These are phyloP conservation scores for Erythrophleum fordii DNA, from an alignment of 306 rosid species.

Conservation along the genomic window DNA sequence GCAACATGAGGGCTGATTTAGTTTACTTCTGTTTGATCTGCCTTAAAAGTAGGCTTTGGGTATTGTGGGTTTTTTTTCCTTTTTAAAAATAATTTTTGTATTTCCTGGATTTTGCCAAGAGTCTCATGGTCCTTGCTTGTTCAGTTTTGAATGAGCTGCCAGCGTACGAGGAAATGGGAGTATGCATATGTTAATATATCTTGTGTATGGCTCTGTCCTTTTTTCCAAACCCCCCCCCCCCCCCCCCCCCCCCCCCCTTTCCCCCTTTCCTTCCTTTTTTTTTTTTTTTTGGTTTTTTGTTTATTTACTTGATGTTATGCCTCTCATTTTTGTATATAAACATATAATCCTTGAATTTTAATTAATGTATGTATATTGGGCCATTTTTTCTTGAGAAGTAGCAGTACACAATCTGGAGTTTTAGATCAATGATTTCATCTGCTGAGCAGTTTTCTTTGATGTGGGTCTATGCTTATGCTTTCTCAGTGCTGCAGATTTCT, in stretches of 20 bases:
- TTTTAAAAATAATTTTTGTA: constrained; percentile 24
- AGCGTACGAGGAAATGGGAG: constrained; percentile 42
- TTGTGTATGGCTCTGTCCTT: constrained; percentile 36
- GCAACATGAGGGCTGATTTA: constrained; percentile 29
- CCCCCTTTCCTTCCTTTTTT: too few relatives aligned
- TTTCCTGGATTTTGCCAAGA: constrained; percentile 46
- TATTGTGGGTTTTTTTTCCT: constrained; percentile 43
- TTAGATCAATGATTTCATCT: not conserved
- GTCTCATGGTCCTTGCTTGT: constrained; percentile 51
- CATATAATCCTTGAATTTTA: constrained; percentile 38
- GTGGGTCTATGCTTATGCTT: not conserved
- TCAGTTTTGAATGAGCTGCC: constrained; percentile 47
- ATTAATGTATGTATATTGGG: constrained; percentile 44
- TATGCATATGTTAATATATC: constrained; percentile 35
- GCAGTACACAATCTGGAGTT: constrained; percentile 16
- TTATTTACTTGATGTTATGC: constrained; percentile 40
- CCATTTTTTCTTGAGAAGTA: constrained; percentile 26
- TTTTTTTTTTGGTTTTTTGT: constrained; percentile 16
- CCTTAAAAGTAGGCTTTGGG: constrained; percentile 42
- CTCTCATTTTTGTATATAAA: constrained; percentile 61
- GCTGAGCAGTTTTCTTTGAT: not conserved
- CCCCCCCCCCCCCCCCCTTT: too few relatives aligned
- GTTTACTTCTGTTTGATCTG: constrained; percentile 40
- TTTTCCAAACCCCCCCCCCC: not conserved
- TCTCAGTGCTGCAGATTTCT: not conserved